Evolutionary conservation across 805 yeast genomes (phyloP).

Genomic region (Teunomyces kruisii): DNA sequence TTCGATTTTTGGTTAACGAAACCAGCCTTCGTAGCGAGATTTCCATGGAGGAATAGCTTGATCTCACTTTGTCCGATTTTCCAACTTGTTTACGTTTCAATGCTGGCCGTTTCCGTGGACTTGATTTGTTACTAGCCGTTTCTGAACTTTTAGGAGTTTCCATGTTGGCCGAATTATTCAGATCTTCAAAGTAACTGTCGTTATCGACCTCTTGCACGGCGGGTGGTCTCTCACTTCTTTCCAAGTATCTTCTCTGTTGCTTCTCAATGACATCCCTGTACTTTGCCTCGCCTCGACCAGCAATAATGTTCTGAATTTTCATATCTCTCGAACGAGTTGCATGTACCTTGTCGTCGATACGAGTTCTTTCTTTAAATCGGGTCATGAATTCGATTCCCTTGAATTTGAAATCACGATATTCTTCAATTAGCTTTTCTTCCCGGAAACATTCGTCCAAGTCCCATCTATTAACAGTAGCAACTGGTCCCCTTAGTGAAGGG

Average conservation of each 20-base stretch:
- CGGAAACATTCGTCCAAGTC: conserved; percentile 25
- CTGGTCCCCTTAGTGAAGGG: conserved; percentile 14
- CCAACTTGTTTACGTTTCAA: background rate
- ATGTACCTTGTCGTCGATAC: background rate
- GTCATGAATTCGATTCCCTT: conserved; percentile 7
- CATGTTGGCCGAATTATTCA: conserved; percentile 1
- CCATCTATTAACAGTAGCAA: conserved; percentile 34
- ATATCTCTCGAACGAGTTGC: conserved; percentile 14
- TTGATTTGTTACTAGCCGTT: background rate
- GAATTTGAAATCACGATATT: conserved; percentile 10
- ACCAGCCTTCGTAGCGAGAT: background rate
- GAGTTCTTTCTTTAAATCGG: conserved; percentile 1
- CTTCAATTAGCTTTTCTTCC: conserved; percentile 23
- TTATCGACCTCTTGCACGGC: background rate
- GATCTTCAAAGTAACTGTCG: background rate
- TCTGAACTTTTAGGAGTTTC: background rate
- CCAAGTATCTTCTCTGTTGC: conserved; percentile 23
- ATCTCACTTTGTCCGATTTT: background rate
- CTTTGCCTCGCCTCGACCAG: conserved; percentile 24
- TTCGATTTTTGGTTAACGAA: background rate
- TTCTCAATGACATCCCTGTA: conserved; percentile 21
- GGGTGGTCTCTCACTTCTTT: background rate
- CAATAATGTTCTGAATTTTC: conserved; percentile 23
- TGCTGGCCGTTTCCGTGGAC: conserved; percentile 5
- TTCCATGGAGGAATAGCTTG: background rate